Evolutionary conservation across 176 grass and related monocot species (phyloP).

Genomic region (Pontederia paniculata): DNA sequence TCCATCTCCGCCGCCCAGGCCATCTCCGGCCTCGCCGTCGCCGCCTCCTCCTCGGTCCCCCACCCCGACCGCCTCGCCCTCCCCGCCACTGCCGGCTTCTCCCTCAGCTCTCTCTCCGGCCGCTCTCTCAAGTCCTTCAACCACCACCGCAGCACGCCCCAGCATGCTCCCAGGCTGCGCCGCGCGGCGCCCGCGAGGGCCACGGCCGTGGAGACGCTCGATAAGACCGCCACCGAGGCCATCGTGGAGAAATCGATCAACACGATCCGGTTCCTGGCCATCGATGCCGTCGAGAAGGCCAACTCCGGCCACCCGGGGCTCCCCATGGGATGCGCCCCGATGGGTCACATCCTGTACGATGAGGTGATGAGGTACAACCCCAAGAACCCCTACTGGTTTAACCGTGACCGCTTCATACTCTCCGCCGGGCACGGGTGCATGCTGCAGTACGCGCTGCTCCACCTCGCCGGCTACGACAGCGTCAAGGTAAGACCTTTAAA

Average conservation of each 20-base stretch:
- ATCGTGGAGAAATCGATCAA: constrained; percentile 90
- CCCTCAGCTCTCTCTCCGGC: constrained; percentile 34
- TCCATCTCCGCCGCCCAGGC: constrained; percentile 23
- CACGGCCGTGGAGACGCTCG: constrained; percentile 42
- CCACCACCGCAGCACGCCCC: constrained; percentile 4
- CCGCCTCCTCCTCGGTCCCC: constrained; percentile 25
- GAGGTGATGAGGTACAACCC: constrained; percentile 98
- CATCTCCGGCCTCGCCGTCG: constrained; percentile 36
- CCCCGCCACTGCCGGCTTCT: constrained; percentile 21
- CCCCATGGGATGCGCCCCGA: constrained; percentile 93
- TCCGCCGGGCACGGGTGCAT: constrained; percentile 97
- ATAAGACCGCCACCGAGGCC: constrained; percentile 30
- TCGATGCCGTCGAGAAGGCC: constrained; percentile 97
- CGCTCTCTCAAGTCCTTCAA: constrained; percentile 28
- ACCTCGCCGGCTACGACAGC: constrained; percentile 97
- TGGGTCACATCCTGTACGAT: constrained; percentile 84
- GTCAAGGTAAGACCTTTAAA: constrained; percentile 40
- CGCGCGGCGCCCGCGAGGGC: constrained; percentile 14
- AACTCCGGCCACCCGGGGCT: constrained; percentile 79
- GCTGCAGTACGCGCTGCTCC: constrained; percentile 95
- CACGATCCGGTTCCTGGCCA: constrained; percentile 88
- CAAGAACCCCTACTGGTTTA: constrained; percentile 98
- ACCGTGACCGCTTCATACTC: constrained; percentile 95
- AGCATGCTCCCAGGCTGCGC: constrained; percentile 7
- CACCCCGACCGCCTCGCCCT: neutral